phyloP scores from a whole-genome alignment of 345 rosid species.

The Populus deltoides region DNA sequence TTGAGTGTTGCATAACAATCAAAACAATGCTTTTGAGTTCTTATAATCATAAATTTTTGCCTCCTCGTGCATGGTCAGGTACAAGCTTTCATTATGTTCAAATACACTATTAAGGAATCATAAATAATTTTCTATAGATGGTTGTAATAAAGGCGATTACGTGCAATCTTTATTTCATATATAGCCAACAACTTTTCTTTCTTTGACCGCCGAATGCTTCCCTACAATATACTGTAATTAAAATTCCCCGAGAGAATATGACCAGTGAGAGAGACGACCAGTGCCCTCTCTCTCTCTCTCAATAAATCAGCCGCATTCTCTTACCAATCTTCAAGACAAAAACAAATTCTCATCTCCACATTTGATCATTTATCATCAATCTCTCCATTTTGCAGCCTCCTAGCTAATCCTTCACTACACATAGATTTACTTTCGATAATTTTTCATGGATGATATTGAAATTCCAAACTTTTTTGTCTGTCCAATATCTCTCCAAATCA shows the following conservation, averaged over 20 bases:
- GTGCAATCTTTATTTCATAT: background rate
- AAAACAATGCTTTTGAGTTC: too few relatives aligned
- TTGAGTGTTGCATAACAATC: too few relatives aligned
- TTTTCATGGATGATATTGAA: slow-evolving; percentile 48
- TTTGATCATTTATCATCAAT: background rate
- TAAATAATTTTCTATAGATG: too few relatives aligned
- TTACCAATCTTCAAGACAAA: slow-evolving; percentile 11
- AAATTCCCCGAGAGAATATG: background rate
- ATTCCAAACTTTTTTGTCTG: slow-evolving; percentile 67
- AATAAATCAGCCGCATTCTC: slow-evolving; percentile 27
- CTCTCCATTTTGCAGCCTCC: background rate
- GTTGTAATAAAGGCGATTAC: background rate
- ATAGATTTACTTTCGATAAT: background rate
- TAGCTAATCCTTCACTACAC: background rate
- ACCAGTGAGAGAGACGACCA: slow-evolving; percentile 21
- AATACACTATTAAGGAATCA: background rate
- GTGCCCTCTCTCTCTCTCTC: background rate
- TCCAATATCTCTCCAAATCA: slow-evolving; percentile 78
- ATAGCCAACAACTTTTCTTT: background rate
- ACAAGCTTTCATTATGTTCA: too few relatives aligned
- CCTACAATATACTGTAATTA: background rate
- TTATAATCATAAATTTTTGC: too few relatives aligned
- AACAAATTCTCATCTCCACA: background rate
- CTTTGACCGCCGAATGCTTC: slow-evolving; percentile 6
- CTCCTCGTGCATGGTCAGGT: too few relatives aligned